These are phyloP conservation scores for Russula ochroleuca DNA, from an alignment of 768 basidiomycete species.

Conservation along the genomic window DNA sequence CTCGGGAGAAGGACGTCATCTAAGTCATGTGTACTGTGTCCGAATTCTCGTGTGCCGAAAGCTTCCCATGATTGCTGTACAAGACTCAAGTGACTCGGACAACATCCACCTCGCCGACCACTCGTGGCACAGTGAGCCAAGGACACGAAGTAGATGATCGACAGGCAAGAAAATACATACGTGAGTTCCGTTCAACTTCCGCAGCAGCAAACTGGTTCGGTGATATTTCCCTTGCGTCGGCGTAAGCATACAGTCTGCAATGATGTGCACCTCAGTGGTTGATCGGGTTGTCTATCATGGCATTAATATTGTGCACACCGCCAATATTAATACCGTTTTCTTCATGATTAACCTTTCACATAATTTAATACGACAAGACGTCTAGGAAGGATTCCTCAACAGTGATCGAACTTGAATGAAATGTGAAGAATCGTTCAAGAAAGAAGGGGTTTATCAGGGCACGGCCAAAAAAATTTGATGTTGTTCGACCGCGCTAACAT, in stretches of 20 bases:
- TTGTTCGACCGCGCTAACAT: neutral
- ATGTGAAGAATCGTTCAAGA: neutral
- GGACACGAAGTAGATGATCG: slow-evolving; percentile 9
- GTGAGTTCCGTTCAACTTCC: neutral
- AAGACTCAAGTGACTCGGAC: neutral
- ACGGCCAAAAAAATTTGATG: neutral
- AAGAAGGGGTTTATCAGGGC: neutral
- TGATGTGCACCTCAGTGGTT: neutral
- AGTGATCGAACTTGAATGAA: neutral
- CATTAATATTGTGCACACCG: neutral
- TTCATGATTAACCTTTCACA: neutral
- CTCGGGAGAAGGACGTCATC: neutral
- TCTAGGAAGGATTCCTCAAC: neutral
- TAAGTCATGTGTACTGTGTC: neutral
- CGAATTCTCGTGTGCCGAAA: neutral
- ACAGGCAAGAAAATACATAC: neutral
- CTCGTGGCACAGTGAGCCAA: slow-evolving; percentile 1
- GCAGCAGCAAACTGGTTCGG: neutral
- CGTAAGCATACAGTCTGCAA: neutral
- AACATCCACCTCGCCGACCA: slow-evolving; percentile 4
- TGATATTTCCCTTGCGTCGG: neutral
- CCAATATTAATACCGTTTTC: neutral
- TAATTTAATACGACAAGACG: neutral
- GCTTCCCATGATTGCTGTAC: too few species aligned
- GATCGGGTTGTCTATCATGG: neutral